Base-by-base conservation (phyloP, 345 rosid genomes). In the Sisymbrium irio region DNA sequence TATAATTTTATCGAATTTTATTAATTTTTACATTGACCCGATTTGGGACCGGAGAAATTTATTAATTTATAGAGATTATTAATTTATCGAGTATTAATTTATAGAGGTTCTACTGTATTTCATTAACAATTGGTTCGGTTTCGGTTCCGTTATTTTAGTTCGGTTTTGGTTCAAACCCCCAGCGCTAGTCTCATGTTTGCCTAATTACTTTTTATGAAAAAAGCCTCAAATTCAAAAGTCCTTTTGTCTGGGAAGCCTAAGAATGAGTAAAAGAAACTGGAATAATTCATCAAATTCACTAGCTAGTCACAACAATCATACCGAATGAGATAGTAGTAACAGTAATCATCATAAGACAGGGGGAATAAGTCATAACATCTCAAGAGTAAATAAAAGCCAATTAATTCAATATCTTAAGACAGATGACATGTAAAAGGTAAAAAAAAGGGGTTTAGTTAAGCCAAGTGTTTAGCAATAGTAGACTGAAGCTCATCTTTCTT, bases 401-500 rank as follows among this genome's bases (percentile, higher is more conserved):
- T 4, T 0, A 36, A 37, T 9, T 6, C 59, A 76, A 69, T 17
- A 69, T 25, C 70, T 35, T 9, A 44, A 55, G 51, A 6, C 19
- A 67, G 1, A 30, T 60, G 12, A 55, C 60, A 28, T 7, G 37
- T n/a, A 28, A 55, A 30, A 14, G 46, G 17, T 5, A 14, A 61
- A 39, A 4, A 39, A 9, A 28, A 47, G 63, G 8, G 17, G 15
- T 41, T 32, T 9, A 8, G 9, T 45, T 28, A 72, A 40, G 84
- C 81, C 79, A 76, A 6, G 75, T 89, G 93, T 85, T 87, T 91
- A 14, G 81, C 72, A 36, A 89, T 77, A 39, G 88, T 81, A 78
- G 71, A 76, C 77, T 84, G 83, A 75, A 94, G 86, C 25, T 89
- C 89, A 4, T 88, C 91, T 76, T 89, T 94, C 86, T 77, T 84